phyloP scores from a whole-genome alignment of 345 rosid species.

The Iberis pinnata region DNA sequence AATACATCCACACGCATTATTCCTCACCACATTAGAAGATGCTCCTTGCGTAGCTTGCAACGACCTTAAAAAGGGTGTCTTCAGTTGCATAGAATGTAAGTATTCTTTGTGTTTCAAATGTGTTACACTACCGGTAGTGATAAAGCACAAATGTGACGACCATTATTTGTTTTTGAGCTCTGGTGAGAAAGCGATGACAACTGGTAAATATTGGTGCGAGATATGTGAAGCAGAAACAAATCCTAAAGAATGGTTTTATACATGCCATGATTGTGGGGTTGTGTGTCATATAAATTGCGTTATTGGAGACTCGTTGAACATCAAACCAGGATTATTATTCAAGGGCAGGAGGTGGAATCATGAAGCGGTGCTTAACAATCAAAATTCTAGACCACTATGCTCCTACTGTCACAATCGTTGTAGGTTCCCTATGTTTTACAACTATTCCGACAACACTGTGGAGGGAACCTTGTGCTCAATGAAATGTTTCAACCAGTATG shows the following conservation, averaged over 20 bases:
- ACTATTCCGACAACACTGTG: too few species aligned
- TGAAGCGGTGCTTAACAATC: too few species aligned
- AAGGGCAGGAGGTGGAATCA: too few species aligned
- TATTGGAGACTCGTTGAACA: background rate
- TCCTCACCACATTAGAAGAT: background rate
- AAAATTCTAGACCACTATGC: too few species aligned
- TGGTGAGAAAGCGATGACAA: background rate
- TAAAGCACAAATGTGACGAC: conserved; percentile 3
- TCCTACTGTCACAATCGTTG: too few species aligned
- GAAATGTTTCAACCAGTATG: too few species aligned
- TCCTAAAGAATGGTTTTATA: conserved; percentile 4
- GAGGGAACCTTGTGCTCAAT: too few species aligned
- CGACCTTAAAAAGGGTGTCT: too few species aligned
- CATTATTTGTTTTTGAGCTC: background rate
- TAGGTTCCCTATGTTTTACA: too few species aligned
- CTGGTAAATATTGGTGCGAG: conserved; percentile 10
- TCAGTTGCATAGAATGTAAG: background rate
- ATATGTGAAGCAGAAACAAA: background rate
- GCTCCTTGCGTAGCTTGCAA: background rate
- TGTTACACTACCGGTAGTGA: background rate
- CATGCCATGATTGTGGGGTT: conserved; percentile 4
- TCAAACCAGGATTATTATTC: background rate
- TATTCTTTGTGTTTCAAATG: background rate
- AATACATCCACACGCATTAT: conserved; percentile 4
- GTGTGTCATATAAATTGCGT: background rate